These are phyloP conservation scores for Stereocaulon alpinum DNA, from an alignment of 495 filamentous ascomycete genomes.

Conservation along the genomic window DNA sequence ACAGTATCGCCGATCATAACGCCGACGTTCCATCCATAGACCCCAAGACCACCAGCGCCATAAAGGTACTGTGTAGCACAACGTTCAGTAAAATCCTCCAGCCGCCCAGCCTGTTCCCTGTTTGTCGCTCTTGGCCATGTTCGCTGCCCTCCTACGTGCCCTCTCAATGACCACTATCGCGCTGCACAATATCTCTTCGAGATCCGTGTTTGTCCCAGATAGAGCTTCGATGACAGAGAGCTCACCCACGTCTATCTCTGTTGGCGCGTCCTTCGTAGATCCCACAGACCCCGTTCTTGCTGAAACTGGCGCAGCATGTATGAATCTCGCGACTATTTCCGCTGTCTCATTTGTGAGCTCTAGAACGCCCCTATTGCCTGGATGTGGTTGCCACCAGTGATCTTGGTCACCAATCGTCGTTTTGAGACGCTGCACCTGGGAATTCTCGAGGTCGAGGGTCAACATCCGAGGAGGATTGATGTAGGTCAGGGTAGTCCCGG, in stretches of 20 bases:
- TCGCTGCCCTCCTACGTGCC: neutral
- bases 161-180: slow-evolving; percentile 2
- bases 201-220: neutral
- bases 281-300: neutral
- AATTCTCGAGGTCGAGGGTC: slow-evolving; percentile 79
- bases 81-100: too few species aligned
- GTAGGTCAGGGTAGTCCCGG: slow-evolving; percentile 82
- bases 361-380: slow-evolving; percentile 72
- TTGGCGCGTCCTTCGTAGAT: neutral
- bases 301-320: slow-evolving; percentile 20
- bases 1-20: too few species aligned
- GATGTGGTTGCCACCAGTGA: slow-evolving; percentile 74
- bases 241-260: neutral
- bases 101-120: neutral
- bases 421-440: slow-evolving; percentile 71
- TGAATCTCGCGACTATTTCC: slow-evolving; percentile 49
- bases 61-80: too few species aligned
- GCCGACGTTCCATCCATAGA: too few species aligned
- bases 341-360: slow-evolving; percentile 60
- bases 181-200: neutral
- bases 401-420: slow-evolving; percentile 59
- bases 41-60: too few species aligned
- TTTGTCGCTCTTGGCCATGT: neutral
- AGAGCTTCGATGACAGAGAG: neutral
- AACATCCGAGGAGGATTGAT: slow-evolving; percentile 66